Evolutionary conservation across 306 rosid species (phyloP).

Genomic region (Nissolia schottii): DNA sequence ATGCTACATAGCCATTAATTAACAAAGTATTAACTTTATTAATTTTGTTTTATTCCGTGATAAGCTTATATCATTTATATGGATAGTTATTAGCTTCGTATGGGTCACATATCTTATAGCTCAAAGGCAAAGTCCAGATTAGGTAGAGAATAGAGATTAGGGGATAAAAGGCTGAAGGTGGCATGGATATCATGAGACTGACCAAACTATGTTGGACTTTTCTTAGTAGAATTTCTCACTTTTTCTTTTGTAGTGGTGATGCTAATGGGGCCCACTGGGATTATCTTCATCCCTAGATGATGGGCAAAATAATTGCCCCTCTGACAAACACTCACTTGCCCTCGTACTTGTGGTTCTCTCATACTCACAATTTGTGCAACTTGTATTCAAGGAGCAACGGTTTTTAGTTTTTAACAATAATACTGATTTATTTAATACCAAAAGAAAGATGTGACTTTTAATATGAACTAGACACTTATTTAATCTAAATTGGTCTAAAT

Average conservation of each 20-base stretch:
- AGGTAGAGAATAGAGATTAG: not conserved
- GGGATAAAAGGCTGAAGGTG: not conserved
- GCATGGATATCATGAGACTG: slow-evolving; percentile 6
- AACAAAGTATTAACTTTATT: not conserved
- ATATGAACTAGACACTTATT: too few relatives aligned
- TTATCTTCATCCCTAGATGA: not conserved
- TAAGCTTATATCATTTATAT: not conserved
- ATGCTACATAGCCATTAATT: not conserved
- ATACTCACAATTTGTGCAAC: too few relatives aligned
- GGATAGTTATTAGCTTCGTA: not conserved
- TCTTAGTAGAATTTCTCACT: too few relatives aligned
- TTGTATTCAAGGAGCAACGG: too few relatives aligned
- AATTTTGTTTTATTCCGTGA: not conserved
- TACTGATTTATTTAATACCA: too few relatives aligned
- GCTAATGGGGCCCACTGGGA: not conserved
- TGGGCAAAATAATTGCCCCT: not conserved
- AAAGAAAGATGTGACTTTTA: too few relatives aligned
- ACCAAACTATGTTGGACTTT: slow-evolving; percentile 10
- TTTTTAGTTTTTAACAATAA: too few relatives aligned
- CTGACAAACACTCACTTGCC: not conserved
- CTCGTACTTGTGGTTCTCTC: not conserved
- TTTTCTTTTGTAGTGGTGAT: not conserved
- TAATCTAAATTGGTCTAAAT: too few relatives aligned
- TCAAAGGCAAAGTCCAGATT: not conserved
- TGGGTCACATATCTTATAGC: not conserved